A percentile compares a stretch with the other conserved stretches of the same genome.
Evolutionary conservation across 768 basidiomycete genomes (phyloP).

Genomic region (Udeniomyces megalosporus): DNA sequence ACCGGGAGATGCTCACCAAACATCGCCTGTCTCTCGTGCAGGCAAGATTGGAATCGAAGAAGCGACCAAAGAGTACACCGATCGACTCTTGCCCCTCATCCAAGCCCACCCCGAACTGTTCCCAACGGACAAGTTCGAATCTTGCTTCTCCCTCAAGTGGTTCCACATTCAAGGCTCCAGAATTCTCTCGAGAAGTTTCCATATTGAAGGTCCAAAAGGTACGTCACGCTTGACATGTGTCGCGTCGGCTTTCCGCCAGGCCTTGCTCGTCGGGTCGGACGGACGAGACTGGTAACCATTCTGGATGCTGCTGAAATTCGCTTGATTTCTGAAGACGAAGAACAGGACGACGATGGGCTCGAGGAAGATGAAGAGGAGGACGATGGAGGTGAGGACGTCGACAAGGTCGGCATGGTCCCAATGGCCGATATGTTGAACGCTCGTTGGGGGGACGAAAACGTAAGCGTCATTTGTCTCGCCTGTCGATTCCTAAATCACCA

Average conservation of each 20-base stretch:
- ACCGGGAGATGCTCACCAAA: not conserved
- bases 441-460: constrained; percentile 66
- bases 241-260: constrained; percentile 30
- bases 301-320: not conserved
- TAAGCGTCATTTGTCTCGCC: constrained; percentile 28
- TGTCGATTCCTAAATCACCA: not conserved
- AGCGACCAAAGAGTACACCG: constrained; percentile 54
- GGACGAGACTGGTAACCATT: not conserved
- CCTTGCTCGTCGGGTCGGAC: constrained; percentile 2
- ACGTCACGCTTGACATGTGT: constrained; percentile 14
- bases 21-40: constrained; percentile 23
- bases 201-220: constrained; percentile 41
- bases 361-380: constrained; percentile 30
- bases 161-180: constrained; percentile 84
- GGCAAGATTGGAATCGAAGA: constrained; percentile 76
- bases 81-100: constrained; percentile 54
- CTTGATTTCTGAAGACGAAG: constrained; percentile 3
- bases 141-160: constrained; percentile 48
- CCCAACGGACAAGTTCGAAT: constrained; percentile 31
- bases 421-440: constrained; percentile 96
- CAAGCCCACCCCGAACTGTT: constrained; percentile 40
- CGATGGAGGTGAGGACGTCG: constrained; percentile 41
- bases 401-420: constrained; percentile 77
- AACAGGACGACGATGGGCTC: constrained; percentile 22
- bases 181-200: constrained; percentile 84